These are phyloP conservation scores for Leccinellum rugosiceps DNA, from an alignment of 768 basidiomycete genomes.

Conservation along the genomic window DNA sequence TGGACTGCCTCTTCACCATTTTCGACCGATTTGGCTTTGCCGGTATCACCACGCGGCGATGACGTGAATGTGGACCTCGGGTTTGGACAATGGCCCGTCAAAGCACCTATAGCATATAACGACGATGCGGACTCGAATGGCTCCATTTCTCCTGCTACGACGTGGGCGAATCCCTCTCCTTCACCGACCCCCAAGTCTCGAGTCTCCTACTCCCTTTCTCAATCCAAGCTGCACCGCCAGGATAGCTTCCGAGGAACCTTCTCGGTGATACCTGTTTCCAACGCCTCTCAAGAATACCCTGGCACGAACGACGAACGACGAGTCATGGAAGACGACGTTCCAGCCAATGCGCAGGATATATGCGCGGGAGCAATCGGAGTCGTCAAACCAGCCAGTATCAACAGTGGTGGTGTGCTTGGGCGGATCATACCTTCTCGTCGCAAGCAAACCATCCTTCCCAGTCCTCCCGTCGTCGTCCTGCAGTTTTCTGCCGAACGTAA, in stretches of 20 bases:
- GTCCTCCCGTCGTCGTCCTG: not conserved
- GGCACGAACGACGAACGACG: not conserved
- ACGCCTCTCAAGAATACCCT: not conserved
- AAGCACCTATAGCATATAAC: conserved; percentile 2
- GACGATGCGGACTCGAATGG: not conserved
- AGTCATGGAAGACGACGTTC: not conserved
- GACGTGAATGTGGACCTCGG: conserved; percentile 3
- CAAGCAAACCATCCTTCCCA: not conserved
- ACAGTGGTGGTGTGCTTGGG: not conserved
- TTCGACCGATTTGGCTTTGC: not conserved
- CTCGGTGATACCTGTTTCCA: not conserved
- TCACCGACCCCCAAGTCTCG: not conserved
- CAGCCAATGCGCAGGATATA: conserved; percentile 1
- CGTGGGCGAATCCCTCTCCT: not conserved
- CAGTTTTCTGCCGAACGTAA: not conserved
- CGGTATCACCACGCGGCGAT: not conserved
- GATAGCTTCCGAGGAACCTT: not conserved
- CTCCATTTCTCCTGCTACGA: not conserved
- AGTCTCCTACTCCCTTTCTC: not conserved
- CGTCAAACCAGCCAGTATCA: not conserved
- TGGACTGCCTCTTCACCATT: not conserved
- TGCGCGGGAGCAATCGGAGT: not conserved
- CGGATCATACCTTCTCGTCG: not conserved
- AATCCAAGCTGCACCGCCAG: too few species aligned
- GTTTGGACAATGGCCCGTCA: not conserved